Evolutionary conservation across 768 basidiomycete species (phyloP).

Genomic region (Leccinum incarnatum): DNA sequence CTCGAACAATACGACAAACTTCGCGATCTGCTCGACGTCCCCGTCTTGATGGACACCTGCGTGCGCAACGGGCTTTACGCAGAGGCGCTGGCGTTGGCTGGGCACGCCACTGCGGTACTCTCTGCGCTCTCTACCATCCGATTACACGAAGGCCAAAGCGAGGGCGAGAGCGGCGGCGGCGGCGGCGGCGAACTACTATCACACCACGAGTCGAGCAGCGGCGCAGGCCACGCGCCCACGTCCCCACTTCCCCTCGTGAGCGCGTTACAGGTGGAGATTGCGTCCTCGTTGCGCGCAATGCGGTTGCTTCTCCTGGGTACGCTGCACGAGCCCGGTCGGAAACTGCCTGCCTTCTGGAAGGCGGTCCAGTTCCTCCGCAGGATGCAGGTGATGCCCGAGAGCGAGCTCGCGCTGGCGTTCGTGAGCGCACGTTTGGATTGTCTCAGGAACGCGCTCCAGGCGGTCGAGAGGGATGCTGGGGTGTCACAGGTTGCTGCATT

Average conservation of each 20-base stretch:
- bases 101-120: conserved; percentile 60
- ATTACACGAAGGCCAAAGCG: conserved; percentile 23
- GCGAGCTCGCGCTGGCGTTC: conserved; percentile 83
- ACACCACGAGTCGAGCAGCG: conserved; percentile 34
- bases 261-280: conserved; percentile 65
- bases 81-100: conserved; percentile 84
- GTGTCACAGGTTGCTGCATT: conserved; percentile 30
- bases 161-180: neutral
- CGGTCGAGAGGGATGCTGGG: conserved; percentile 42
- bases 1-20: conserved; percentile 94
- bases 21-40: conserved; percentile 86
- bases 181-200: conserved; percentile 29
- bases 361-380: conserved; percentile 83
- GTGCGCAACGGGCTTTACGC: conserved; percentile 90
- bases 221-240: conserved; percentile 25
- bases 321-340: conserved; percentile 76
- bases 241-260: conserved; percentile 30
- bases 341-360: conserved; percentile 88
- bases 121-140: conserved; percentile 36
- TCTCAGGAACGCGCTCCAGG: conserved; percentile 55
- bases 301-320: conserved; percentile 73
- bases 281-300: conserved; percentile 64
- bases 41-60: conserved; percentile 88
- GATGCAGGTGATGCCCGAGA: conserved; percentile 71
- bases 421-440: conserved; percentile 69